A percentile compares a stretch with the other conserved stretches of the same genome.
Conservation (phyloP, 2,329 filamentous ascomycete genomes). For the Leptodontidium sp. region DNA sequence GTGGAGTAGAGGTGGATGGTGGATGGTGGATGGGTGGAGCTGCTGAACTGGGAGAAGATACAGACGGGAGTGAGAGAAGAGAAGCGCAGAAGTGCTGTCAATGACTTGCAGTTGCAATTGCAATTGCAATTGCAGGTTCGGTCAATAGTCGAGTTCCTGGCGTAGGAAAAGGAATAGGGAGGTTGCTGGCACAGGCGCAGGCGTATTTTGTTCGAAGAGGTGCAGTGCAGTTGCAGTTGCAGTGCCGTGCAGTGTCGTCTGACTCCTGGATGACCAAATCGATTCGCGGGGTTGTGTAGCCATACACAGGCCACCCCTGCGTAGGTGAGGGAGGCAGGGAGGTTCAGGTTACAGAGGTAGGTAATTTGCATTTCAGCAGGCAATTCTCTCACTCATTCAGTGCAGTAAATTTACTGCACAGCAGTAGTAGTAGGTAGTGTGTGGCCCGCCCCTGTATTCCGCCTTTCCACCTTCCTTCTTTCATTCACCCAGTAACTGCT, state of each 20-base stretch:
- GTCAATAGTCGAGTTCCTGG: conserved; percentile 2
- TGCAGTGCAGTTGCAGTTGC: background rate
- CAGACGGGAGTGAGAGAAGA: background rate
- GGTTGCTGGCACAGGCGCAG: background rate
- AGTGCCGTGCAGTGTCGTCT: conserved; percentile 26
- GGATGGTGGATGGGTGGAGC: background rate
- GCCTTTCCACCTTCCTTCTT: too few species aligned
- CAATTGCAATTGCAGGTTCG: conserved; percentile 8
- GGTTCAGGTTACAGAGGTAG: too few species aligned
- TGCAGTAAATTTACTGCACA: too few species aligned
- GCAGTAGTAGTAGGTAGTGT: too few species aligned
- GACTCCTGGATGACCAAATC: conserved; percentile 25
- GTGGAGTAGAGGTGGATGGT: background rate
- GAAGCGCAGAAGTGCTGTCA: background rate
- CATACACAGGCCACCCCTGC: conserved; percentile 10
- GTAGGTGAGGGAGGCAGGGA: too few species aligned
- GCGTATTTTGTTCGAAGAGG: background rate
- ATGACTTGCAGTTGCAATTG: background rate
- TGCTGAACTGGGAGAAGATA: conserved; percentile 6
- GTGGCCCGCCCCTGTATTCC: too few species aligned
- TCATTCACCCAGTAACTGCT: too few species aligned
- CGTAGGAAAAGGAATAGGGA: background rate
- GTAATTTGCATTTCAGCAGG: too few species aligned
- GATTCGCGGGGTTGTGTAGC: conserved; percentile 22
- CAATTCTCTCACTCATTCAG: too few species aligned